Base-by-base conservation (phyloP, 805 yeast genomes). In the Candida sithepensis region DNA sequence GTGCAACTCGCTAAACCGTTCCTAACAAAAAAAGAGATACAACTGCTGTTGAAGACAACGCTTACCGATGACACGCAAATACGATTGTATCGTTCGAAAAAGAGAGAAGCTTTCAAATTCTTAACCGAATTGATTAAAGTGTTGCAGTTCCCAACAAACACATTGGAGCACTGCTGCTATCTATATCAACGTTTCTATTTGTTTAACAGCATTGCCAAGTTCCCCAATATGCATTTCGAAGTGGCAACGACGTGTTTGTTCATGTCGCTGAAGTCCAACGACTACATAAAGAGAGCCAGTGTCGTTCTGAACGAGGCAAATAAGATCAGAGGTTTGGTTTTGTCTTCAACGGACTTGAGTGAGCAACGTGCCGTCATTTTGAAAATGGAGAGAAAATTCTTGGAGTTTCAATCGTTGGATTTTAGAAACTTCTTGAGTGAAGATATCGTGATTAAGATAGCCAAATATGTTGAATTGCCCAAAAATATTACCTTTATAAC, bases 371-470 rank as follows among this genome's bases (percentile, higher is more conserved):
- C 74, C 55, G 71, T 74, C 36, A 69, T 87, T 2, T 66, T 88
- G 55, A 70, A 70, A 16, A 57, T 84, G 33, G 97, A 90, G 63
- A 81, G 83, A 55, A 82, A 80, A 59, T 70, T 90, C 43, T 69
- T 91, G 54, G 96, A 90, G 59, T 74, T 87, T 1, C 77, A 85
- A 54, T 79, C 85, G 20, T 91, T 90, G 60, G 96, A 90, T 63
- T 88, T 88, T 58, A 74, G 95, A 54, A 74, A 78, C 39, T 80
- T 81, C 44, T 79, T 79, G 43, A 74, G 81, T 23, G 96, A 88
- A 61, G 82, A 79, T 54, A 75, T 81, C 52, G 72, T 86, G 9
- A 74, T 88, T 18, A 83, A 84, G 55, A 73, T 78, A 52, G 74
- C 78, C 39, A 86, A 79, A 59, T 73, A 69, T 45, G 68, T 75